Percentiles rank a stretch among this genome's conserved stretches.
These are phyloP conservation scores for Pseudogymnoascus sp. DNA, from an alignment of 2,329 filamentous ascomycete species.

Conservation along the genomic window DNA sequence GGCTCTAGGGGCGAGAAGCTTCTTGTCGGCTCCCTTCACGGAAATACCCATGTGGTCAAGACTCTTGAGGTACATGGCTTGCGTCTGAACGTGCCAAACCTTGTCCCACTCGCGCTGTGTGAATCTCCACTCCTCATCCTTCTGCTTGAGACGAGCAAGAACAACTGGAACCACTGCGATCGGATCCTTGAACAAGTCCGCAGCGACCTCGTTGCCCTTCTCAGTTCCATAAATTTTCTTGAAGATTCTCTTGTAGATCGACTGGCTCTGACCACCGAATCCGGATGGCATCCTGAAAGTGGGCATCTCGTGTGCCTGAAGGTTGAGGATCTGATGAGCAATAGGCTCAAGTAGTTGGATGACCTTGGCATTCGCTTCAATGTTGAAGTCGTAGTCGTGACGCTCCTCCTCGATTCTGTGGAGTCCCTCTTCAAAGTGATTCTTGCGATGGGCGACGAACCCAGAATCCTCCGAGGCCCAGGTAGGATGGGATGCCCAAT, in stretches of 20 bases:
- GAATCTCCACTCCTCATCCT: conserved; percentile 95
- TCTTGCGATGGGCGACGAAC: conserved; percentile 96
- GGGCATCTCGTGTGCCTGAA: conserved; percentile 63
- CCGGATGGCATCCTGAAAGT: conserved; percentile 72
- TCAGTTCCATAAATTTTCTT: conserved; percentile 94
- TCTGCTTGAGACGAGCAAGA: conserved; percentile 82
- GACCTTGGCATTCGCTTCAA: conserved; percentile 88
- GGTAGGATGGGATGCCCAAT: conserved; percentile 97
- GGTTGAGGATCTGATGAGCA: conserved; percentile 77
- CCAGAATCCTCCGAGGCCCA: conserved; percentile 98
- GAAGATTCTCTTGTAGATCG: conserved; percentile 92
- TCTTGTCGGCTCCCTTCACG: conserved; percentile 83
- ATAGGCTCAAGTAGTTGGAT: conserved; percentile 95
- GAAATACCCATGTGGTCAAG: conserved; percentile 94
- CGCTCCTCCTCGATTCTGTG: conserved; percentile 97
- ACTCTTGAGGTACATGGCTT: conserved; percentile 90
- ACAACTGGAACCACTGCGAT: conserved; percentile 84
- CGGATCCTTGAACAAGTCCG: conserved; percentile 75
- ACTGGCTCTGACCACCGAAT: conserved; percentile 86
- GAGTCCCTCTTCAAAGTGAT: conserved; percentile 85
- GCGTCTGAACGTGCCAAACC: conserved; percentile 93
- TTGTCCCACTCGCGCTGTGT: conserved; percentile 96
- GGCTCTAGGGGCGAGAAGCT: conserved; percentile 81
- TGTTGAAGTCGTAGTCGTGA: conserved; percentile 97
- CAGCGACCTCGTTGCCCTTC: conserved; percentile 74